Base-by-base conservation (phyloP, 2,329 filamentous ascomycete species). In the Lachnellula subtilissima region DNA sequence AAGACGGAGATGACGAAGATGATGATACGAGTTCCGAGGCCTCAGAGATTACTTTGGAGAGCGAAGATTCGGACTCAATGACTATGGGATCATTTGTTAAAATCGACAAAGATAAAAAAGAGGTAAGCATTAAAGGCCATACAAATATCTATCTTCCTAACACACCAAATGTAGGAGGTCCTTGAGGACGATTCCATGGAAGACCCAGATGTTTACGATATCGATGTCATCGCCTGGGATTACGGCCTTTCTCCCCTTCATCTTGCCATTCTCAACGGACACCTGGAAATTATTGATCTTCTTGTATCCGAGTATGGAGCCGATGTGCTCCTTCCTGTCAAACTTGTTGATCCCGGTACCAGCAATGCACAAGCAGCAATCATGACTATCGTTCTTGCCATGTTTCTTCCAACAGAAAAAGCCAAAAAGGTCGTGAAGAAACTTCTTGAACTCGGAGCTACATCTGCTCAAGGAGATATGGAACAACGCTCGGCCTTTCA, bases 161-260 rank as follows among this genome's bases (percentile, higher is more conserved):
- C 48, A 73, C 90, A 14, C 11, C 1, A 36, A 43, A 66, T 70
- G 1, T 73, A 78, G 32, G 74, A 79, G 1, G 72, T 70, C 9
- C 64, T 78, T 1, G 75, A 77, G 0, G 81, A 85, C 5, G 81
- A 84, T 6, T 75, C 81, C 22, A 78, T 83, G 1, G 78, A 86
- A 9, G 87, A 88, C 19, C 89, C 89, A 0, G 89, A 96, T 70
- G 81, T 92, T 52, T 93, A 88, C 69, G 84, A 94, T 62, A 79
- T 92, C 57, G 86, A 95, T 61, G 81, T 87, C 1, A 68, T 88
- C n/a, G 83, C 89, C 1, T 96, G 91, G 91, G 90, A 95, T 64
- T 81, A 78, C 5, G 83, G 85, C 4, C 82, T 84, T 55, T 88
- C 87, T 12, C 84, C 91, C 1, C 76, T 95, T 5, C 91, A 96